phyloP scores from a whole-genome alignment of 768 basidiomycete genomes.

The Tremella fuciformis region DNA sequence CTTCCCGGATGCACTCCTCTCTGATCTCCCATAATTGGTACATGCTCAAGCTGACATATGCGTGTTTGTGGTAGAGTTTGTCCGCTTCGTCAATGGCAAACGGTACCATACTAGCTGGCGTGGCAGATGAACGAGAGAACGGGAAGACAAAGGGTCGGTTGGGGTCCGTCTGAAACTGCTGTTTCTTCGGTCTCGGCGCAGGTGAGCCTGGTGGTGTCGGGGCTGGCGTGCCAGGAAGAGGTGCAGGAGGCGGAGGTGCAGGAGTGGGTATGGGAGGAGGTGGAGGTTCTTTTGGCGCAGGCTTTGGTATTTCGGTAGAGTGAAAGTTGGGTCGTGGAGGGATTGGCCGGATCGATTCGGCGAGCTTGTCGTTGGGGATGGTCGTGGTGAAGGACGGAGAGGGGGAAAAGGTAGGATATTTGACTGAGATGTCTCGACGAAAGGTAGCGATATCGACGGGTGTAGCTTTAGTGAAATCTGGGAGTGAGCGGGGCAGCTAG shows the following conservation, averaged over 20 bases:
- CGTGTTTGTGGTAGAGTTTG: constrained; percentile 78
- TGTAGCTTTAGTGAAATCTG: constrained; percentile 75
- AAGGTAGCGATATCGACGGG: constrained; percentile 88
- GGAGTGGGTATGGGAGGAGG: constrained; percentile 66
- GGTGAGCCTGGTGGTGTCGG: constrained; percentile 68
- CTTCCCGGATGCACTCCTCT: constrained; percentile 89
- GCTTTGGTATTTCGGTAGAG: constrained; percentile 54
- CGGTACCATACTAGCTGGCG: constrained; percentile 72
- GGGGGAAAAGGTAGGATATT: constrained; percentile 91
- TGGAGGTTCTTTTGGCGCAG: constrained; percentile 11
- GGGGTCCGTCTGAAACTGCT: constrained; percentile 97
- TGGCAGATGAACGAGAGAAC: constrained; percentile 67
- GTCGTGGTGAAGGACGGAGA: constrained; percentile 37
- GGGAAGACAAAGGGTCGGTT: constrained; percentile 90
- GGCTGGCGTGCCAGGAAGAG: constrained; percentile 74
- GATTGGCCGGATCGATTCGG: constrained; percentile 87
- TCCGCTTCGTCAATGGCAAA: constrained; percentile 96
- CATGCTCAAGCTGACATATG: constrained; percentile 82
- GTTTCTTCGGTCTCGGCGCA: constrained; percentile 86
- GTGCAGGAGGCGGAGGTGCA: constrained; percentile 73
- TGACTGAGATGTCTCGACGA: constrained; percentile 83
- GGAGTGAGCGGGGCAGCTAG: constrained; percentile 42
- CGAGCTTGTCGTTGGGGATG: constrained; percentile 60
- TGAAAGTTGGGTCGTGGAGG: constrained; percentile 93
- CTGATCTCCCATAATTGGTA: constrained; percentile 94